Evolutionary conservation across 768 basidiomycete species (phyloP), one percentile per base, ranked within the genome.

Genomic region (Rhizopogon roseolus): DNA sequence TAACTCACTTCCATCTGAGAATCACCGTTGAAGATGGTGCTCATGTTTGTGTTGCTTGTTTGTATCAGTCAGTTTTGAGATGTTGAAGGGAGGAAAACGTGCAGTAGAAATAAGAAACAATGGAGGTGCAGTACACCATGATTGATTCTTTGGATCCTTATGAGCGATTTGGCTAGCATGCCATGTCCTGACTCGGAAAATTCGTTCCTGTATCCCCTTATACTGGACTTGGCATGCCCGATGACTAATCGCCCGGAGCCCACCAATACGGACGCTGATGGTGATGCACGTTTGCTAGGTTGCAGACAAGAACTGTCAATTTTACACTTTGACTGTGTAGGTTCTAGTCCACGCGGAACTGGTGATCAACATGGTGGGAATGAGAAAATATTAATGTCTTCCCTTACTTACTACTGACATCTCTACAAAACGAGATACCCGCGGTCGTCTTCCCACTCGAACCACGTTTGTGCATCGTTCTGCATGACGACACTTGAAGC

Each of bases 1-100:
- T 10, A 29, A 32, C 32, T 28, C n/a, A 68, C 67, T 64, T 68
- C 67, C 43, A 63, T 52, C 13, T 65, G 67, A 44, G 68, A 66
- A 38, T 45, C 63, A 27, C 67, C 67, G 5, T 49, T 66, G 55
- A 68, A 68, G 22, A 61, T 64, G 41, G 17, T 14, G 19, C 46
- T 37, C 46, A 48, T 48, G 2, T 6, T 45, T 17, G 28, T 11
- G 17, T 4, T 17, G 11, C 4, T 4, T 34, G 32, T 8, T 48
- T 16, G 14, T 46, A 22, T 46, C 11, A 22, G 45, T 13, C 19
- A 7, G 16, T 13, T 19, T 7, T 45, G 44, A 32, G 22, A 6
- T 10, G 19, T 5, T 34, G 2, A 3, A 25, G 9, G 32, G 34
- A 22, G 34, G 45, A 34, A 46, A 22, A 6, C 10, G 10, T 32